Base-by-base conservation (phyloP, 345 rosid genomes). In the Sonneratia caseolaris region DNA sequence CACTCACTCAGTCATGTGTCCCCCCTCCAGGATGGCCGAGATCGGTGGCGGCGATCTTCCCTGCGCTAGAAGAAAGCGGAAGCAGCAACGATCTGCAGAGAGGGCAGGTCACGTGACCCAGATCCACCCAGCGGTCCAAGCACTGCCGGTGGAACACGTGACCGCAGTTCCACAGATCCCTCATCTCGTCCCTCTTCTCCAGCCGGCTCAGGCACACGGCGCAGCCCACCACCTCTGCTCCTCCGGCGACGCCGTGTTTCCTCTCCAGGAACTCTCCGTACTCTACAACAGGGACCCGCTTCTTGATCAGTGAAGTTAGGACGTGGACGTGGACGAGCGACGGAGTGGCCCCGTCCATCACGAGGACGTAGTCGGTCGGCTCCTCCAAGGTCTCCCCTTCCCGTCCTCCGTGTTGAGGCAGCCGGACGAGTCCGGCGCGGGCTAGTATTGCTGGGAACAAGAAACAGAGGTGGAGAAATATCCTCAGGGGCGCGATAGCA, bases 51-150 rank as follows among this genome's bases (percentile, higher is more conserved):
- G 64, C 5, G 27, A 10, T 10, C 11, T 18, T 9, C 66, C 66
- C 24, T 43, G 21, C 27, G 8, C 37, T 22, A 4, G 38, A 62
- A 35, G 72, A 70, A 13, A 68, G 53, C 1, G 84, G 83, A 74
- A 70, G 77, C 45, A 82, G 79, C 71, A 74, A 43, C 37, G 82
- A 76, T 62, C 87, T 76, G 67, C 87, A 86, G 10, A 81, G 70
- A 14, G 90, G 90, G 73, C 87, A 84, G 32, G 87, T 84, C 47
- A 86, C 82, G 70, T 71, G 75, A n/a, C 79, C 82, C 53, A 64
- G 71, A 61, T 82, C 82, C 11, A 86, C 77, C 86, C 89, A 84
- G 16, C 70, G 8, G 47, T 86, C 87, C 65, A 86, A 37, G 77
- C 87, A 86, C 37, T 68, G 78, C 70, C 61, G 68, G 59, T 82